Evolutionary conservation across 2,329 filamentous ascomycete genomes (phyloP), one percentile per base, ranked within the genome.

Genomic region (Curvularia hawaiiensis): DNA sequence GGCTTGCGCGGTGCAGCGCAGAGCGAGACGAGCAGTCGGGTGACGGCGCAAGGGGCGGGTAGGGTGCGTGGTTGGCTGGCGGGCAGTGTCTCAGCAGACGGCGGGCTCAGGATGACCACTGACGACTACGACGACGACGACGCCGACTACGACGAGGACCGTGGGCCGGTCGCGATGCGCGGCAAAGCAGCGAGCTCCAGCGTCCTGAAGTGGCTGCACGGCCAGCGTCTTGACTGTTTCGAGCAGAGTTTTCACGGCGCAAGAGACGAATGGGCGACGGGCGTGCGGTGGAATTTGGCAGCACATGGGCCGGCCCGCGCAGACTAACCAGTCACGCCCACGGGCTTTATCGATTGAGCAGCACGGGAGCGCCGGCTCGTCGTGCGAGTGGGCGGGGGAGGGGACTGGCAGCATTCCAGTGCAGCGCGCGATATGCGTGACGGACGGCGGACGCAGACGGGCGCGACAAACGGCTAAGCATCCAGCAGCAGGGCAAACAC

Each of bases 281-380:
- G 51, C 41, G 33, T 49, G 48, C 61, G 68, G 64, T 56, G 45
- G 58, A 62, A 66, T 62, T 56, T 68, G 50, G 66, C 59, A 64
- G 52, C 54, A 61, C 59, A 69, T 58, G 72, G 70, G 63, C 67
- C 71, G 72, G 70, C 61, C 71, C 71, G 71, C 71, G 55, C 49
- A 65, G 61, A 61, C 66, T 66, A 69, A 58, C 67, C 61, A 63
- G 62, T 58, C 55, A 61, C 33, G 46, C 31, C 22, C 12, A 18
- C 7, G 35, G 56, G 43, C 44, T 41, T 54, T 65, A 64, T 67
- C 64, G 68, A 66, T 66, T 31, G 22, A 35, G 38, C 26, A 26
- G 35, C 31, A 33, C 35, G 62, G 65, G 61, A 62, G 58, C 66
- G 58, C 56, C 59, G 56, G 52, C 43, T 45, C 58, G 55, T 4